phyloP scores from a whole-genome alignment of 2,329 filamentous ascomycete species.

The Microcera coccophila region DNA sequence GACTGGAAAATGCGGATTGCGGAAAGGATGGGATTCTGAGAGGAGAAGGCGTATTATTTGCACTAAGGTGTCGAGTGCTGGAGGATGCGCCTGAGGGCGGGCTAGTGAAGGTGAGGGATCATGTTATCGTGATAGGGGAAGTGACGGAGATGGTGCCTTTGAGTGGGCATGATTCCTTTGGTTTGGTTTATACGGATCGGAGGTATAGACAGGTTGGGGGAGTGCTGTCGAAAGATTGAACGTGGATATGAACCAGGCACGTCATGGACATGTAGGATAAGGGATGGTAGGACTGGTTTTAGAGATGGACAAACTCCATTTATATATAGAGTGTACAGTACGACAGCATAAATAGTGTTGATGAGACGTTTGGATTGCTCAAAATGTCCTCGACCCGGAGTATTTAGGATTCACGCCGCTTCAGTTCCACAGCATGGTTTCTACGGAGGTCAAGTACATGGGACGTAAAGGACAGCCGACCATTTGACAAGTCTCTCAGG shows the following conservation, averaged over 20 bases:
- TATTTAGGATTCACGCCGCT: no score
- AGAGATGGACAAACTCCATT: no score
- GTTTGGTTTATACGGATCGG: constrained; percentile 48
- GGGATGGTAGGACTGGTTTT: no score
- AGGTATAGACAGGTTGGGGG: constrained; percentile 43
- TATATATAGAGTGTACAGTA: no score
- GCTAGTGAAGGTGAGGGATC: constrained; percentile 47
- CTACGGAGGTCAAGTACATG: no score
- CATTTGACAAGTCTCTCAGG: no score
- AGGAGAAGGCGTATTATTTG: constrained; percentile 51
- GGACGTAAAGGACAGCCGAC: no score
- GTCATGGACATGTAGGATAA: no score
- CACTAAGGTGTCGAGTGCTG: constrained; percentile 42
- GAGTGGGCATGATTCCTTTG: constrained; percentile 36
- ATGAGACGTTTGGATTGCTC: no score
- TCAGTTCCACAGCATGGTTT: no score
- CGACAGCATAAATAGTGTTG: no score
- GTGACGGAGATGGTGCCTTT: constrained; percentile 43
- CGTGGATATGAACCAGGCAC: neutral
- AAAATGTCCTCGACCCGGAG: no score
- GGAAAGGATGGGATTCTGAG: constrained; percentile 33
- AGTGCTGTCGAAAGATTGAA: constrained; percentile 21
- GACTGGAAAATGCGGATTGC: constrained; percentile 25
- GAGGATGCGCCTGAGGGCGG: constrained; percentile 38
- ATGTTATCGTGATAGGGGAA: constrained; percentile 51